Evolutionary conservation across 2,329 filamentous ascomycete genomes (phyloP), one percentile per base, ranked within the genome.

Genomic region (Epichloe amarillans): DNA sequence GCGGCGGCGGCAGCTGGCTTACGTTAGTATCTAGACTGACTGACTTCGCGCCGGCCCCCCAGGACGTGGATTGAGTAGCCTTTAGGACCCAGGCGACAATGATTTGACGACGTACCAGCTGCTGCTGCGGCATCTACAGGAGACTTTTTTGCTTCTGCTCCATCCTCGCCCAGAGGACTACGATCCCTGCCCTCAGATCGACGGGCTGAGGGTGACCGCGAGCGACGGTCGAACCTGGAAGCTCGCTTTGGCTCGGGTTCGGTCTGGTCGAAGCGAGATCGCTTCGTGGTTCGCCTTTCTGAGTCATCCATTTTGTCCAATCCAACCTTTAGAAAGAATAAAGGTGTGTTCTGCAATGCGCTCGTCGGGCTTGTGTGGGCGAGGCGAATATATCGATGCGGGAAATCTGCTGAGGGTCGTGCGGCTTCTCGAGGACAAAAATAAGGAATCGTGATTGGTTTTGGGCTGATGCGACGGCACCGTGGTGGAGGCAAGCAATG

Each of bases 261-360:
- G 45, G 83, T 93, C 68, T 94, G 88, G 65, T 97, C 91, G 69
- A 97, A 96, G 67, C 91, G 88, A 63, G 89, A 95, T 55, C 89
- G 85, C 74, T 95, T 95, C 54, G 75, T 72, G 54, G 73, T 74
- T 55, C 82, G 80, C 64, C 83, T 79, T 59, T 90, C 86, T 56
- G 84, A 76, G 61, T 93, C 88, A 58, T 86, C 81, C 88, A 95
- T 71, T 5, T 14, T 46, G 36, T 47, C 17, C 36, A 14, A 14
- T 14, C 37, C 35, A 15, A 38, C 0, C 2, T 4, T 4, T 6
- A 7, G 11, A 14, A n/a, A 37, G 26, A 38, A 35, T 23, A 23
- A 15, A 21, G n/a, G 7, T 10, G 1, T n/a, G 36, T 38, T 33
- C 26, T 26, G 23, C 4, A 11, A 39, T 39, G 45, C 19, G 33